Percentiles rank a stretch among this genome's conserved stretches.
Evolutionary conservation across 2,329 filamentous ascomycete species (phyloP).

Genomic region (Parastagonospora avenae): DNA sequence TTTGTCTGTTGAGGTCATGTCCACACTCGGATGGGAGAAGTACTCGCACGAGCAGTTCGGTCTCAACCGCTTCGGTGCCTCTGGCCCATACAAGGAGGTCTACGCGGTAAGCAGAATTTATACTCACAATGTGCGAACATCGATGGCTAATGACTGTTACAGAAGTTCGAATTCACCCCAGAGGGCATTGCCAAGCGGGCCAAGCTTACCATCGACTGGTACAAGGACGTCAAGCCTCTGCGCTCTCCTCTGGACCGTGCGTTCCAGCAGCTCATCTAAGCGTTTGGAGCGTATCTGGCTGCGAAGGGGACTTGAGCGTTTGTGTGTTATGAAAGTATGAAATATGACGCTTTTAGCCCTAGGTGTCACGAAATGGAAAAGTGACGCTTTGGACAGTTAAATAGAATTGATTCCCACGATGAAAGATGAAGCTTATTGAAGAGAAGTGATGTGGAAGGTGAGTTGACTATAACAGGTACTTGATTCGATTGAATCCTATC

Average conservation of each 20-base stretch:
- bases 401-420: not conserved
- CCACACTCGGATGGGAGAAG: slow-evolving; percentile 97
- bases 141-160: slow-evolving; percentile 50
- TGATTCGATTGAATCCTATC: not conserved
- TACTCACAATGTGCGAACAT: slow-evolving; percentile 33
- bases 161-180: slow-evolving; percentile 99
- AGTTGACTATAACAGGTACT: no score
- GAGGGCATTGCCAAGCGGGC: slow-evolving; percentile 97
- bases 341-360: not conserved
- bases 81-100: slow-evolving; percentile 95
- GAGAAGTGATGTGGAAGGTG: no score
- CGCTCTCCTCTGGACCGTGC: slow-evolving; percentile 96
- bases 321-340: not conserved
- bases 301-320: not conserved
- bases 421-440: not conserved
- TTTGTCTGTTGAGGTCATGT: slow-evolving; percentile 94
- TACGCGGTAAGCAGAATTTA: slow-evolving; percentile 69
- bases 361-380: not conserved
- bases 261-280: slow-evolving; percentile 94
- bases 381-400: not conserved
- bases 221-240: slow-evolving; percentile 86
- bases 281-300: not conserved
- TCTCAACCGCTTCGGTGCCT: slow-evolving; percentile 98
- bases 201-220: slow-evolving; percentile 90
- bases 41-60: slow-evolving; percentile 99